A percentile compares a stretch with the other conserved stretches of the same genome.
phyloP scores from a whole-genome alignment of 2,329 filamentous ascomycete genomes.

The Claviceps cyperi region DNA sequence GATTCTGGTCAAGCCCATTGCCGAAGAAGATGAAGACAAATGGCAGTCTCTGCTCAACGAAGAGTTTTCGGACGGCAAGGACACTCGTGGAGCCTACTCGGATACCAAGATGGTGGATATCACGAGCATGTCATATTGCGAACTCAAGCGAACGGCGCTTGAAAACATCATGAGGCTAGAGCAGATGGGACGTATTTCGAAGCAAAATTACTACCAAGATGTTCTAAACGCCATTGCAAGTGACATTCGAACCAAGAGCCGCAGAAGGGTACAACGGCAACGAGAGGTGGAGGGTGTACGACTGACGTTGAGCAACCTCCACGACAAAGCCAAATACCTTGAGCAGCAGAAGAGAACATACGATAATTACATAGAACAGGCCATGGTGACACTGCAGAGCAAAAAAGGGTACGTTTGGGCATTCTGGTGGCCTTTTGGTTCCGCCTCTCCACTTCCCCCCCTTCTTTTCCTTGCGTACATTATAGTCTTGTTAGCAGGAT shows the following conservation, averaged over 20 bases:
- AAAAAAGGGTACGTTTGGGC: slow-evolving; percentile 69
- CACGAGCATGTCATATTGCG: slow-evolving; percentile 74
- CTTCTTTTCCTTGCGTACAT: neutral
- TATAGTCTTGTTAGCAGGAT: neutral
- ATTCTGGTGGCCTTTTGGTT: no score
- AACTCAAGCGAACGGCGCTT: slow-evolving; percentile 82
- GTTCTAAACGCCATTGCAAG: slow-evolving; percentile 94
- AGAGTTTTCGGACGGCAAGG: slow-evolving; percentile 54
- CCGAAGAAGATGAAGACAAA: slow-evolving; percentile 72
- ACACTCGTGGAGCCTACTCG: slow-evolving; percentile 75
- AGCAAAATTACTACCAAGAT: slow-evolving; percentile 88
- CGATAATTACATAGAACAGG: slow-evolving; percentile 98
- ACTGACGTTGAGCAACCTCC: slow-evolving; percentile 58
- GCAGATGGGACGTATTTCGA: slow-evolving; percentile 73
- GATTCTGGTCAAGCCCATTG: slow-evolving; percentile 83
- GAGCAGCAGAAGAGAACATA: slow-evolving; percentile 95
- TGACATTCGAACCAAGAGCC: slow-evolving; percentile 94
- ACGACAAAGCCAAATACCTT: slow-evolving; percentile 79
- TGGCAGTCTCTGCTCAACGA: slow-evolving; percentile 73
- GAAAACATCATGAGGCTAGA: slow-evolving; percentile 90
- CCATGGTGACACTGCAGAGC: slow-evolving; percentile 91
- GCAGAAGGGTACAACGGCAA: slow-evolving; percentile 78
- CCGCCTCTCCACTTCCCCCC: neutral
- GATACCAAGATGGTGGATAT: slow-evolving; percentile 80
- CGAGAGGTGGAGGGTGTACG: slow-evolving; percentile 77